phyloP scores from a whole-genome alignment of 2,329 filamentous ascomycete genomes.

The Claviceps monticola region DNA sequence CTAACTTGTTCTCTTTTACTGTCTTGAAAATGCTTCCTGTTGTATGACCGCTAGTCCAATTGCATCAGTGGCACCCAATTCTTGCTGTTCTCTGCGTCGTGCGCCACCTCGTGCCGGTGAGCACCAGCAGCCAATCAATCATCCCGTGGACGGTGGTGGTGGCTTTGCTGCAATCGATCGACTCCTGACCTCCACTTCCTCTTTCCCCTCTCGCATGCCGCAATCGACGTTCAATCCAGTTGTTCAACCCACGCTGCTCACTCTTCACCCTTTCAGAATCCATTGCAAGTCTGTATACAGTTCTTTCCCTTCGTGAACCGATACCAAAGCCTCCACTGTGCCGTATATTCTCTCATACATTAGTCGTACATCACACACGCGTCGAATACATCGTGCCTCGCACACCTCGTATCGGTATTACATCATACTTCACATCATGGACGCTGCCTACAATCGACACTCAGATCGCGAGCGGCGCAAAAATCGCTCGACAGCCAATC shows the following conservation, averaged over 20 bases:
- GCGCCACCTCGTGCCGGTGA: too few species aligned
- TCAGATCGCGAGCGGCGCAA: conserved; percentile 42
- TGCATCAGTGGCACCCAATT: too few species aligned
- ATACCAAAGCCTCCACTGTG: too few species aligned
- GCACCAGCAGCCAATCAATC: too few species aligned
- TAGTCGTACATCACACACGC: too few species aligned
- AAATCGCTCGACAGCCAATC: conserved; percentile 43
- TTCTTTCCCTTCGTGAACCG: too few species aligned
- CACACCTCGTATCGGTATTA: neutral
- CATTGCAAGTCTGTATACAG: neutral
- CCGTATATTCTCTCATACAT: too few species aligned
- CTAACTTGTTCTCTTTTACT: neutral
- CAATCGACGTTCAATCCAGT: neutral
- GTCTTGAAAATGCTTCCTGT: too few species aligned
- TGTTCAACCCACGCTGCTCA: too few species aligned
- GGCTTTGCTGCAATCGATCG: neutral
- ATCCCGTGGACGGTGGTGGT: too few species aligned
- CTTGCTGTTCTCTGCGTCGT: too few species aligned
- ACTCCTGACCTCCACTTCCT: neutral
- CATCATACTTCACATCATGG: conserved; percentile 24
- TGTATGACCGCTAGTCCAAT: too few species aligned
- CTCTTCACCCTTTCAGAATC: neutral
- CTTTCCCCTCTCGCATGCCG: neutral
- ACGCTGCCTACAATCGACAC: conserved; percentile 47
- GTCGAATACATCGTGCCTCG: neutral